Evolutionary conservation across 257 asterid species (phyloP).

Genomic region (Primulina eburnea): DNA sequence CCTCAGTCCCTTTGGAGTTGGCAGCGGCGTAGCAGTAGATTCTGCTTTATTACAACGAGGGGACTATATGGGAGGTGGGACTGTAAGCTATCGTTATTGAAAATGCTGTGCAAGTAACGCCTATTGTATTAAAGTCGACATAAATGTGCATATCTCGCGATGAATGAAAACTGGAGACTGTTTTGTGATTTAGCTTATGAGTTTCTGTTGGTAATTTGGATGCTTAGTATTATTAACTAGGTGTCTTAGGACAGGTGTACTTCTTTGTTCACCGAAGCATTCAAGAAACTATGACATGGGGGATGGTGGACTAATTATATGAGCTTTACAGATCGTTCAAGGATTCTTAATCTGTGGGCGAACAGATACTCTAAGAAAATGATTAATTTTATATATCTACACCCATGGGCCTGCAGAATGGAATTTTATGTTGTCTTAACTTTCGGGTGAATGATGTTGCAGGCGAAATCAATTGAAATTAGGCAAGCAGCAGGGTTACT

Average conservation of each 20-base stretch:
- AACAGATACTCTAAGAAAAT: neutral
- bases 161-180: neutral
- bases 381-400: slow-evolving; percentile 5
- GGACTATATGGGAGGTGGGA: neutral
- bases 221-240: slow-evolving; percentile 5
- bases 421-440: slow-evolving; percentile 19
- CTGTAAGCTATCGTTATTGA: neutral
- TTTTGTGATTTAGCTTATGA: slow-evolving; percentile 7
- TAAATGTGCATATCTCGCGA: neutral
- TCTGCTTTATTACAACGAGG: neutral
- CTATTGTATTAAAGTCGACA: neutral
- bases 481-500: slow-evolving; percentile 99
- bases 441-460: slow-evolving; percentile 29
- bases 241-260: neutral
- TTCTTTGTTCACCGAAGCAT: neutral
- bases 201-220: neutral
- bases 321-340: neutral
- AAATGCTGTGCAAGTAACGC: neutral
- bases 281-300: neutral
- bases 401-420: neutral
- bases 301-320: neutral
- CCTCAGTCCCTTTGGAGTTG: neutral
- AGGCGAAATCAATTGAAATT: slow-evolving; percentile 87
- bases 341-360: slow-evolving; percentile 5
- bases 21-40: neutral